A percentile compares a stretch with the other conserved stretches of the same genome.
Conservation (phyloP, 176 grass and related monocot species). For the Lolium rigidum region DNA sequence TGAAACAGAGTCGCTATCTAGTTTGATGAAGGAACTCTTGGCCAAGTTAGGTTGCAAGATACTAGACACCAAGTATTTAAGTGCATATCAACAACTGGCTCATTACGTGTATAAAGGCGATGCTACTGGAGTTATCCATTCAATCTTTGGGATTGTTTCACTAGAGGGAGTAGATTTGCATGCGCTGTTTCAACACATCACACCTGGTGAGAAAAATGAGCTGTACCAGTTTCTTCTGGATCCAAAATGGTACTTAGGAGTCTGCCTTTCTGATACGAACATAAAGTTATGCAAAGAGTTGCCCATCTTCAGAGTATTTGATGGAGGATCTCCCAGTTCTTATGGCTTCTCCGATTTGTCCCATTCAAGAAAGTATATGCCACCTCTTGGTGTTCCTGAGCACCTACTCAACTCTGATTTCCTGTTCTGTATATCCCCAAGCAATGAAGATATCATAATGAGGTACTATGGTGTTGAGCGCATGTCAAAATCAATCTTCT, state of each 20-base stretch:
- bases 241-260: constrained; percentile 86
- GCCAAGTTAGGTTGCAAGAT: constrained; percentile 88
- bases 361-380: constrained; percentile 75
- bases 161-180: constrained; percentile 60
- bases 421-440: constrained; percentile 69
- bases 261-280: constrained; percentile 62
- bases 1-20: constrained; percentile 70
- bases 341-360: constrained; percentile 74
- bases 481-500: constrained; percentile 81
- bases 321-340: constrained; percentile 59
- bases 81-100: constrained; percentile 65
- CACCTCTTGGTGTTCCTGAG: constrained; percentile 72
- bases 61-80: constrained; percentile 66
- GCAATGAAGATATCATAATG: constrained; percentile 82
- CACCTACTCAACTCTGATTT: constrained; percentile 79
- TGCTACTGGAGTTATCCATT: constrained; percentile 76
- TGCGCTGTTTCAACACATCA: constrained; percentile 68
- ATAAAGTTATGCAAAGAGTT: constrained; percentile 83
- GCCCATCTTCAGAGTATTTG: constrained; percentile 79
- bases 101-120: constrained; percentile 74
- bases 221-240: constrained; percentile 87
- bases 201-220: constrained; percentile 78
- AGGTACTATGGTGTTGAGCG: constrained; percentile 80
- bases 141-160: constrained; percentile 76
- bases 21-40: constrained; percentile 66